phyloP scores from a whole-genome alignment of 768 basidiomycete genomes.

The Amanita rubescens region DNA sequence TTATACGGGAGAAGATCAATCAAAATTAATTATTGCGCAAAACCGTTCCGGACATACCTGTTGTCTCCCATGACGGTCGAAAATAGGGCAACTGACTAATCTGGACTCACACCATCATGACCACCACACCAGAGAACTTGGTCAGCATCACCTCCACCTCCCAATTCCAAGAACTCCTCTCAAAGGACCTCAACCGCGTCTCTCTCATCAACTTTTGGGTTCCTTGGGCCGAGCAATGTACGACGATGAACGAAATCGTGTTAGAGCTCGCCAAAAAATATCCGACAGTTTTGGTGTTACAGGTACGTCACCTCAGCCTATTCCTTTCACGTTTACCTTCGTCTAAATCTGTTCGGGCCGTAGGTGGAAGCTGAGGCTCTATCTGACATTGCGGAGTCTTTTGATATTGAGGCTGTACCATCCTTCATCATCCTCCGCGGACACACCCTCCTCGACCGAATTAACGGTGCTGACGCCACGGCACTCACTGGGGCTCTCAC shows the following conservation, averaged over 20 bases:
- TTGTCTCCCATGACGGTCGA: no score
- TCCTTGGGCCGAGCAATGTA: conserved; percentile 86
- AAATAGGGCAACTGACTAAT: no score
- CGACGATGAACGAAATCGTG: conserved; percentile 81
- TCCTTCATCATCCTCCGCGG: conserved; percentile 81
- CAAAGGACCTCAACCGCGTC: conserved; percentile 67
- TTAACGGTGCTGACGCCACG: conserved; percentile 73
- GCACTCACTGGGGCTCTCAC: conserved; percentile 55
- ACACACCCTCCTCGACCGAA: conserved; percentile 73
- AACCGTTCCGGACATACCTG: no score
- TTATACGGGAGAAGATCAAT: no score
- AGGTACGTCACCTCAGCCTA: conserved; percentile 37
- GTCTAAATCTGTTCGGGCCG: not conserved
- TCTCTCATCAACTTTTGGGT: conserved; percentile 95
- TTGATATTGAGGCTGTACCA: conserved; percentile 88
- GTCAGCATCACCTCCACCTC: conserved; percentile 48
- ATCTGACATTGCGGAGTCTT: conserved; percentile 82
- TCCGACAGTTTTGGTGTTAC: conserved; percentile 63
- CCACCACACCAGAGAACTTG: conserved; percentile 18
- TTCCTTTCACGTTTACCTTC: not conserved
- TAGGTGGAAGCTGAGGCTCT: conserved; percentile 85
- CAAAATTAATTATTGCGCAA: no score
- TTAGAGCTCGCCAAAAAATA: conserved; percentile 68
- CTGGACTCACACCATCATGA: not conserved
- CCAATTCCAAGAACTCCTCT: conserved; percentile 71